Evolutionary conservation across 805 yeast genomes (phyloP).

Genomic region (Sugiyamaella smithiae): DNA sequence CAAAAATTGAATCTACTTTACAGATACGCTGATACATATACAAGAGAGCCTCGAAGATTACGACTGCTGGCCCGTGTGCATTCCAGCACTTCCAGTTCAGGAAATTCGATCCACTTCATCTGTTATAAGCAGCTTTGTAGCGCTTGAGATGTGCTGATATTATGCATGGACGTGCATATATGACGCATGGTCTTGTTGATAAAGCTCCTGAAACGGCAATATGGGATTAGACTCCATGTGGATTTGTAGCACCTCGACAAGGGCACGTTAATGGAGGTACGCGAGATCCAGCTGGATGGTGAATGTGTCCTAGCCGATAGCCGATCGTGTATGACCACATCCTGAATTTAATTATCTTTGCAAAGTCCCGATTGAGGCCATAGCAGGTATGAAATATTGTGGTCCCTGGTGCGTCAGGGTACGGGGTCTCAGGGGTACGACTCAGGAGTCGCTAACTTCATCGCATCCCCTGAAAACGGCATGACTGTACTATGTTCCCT

Average conservation of each 20-base stretch:
- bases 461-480: too few relatives aligned
- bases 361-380: too few relatives aligned
- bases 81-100: background rate
- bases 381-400: background rate
- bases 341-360: too few relatives aligned
- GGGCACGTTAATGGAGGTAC: too few relatives aligned
- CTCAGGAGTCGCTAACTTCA: background rate
- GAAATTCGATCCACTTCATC: background rate
- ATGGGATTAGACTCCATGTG: too few relatives aligned
- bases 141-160: background rate
- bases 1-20: too few relatives aligned
- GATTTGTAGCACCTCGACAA: too few relatives aligned
- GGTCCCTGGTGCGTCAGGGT: background rate
- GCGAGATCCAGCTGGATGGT: too few relatives aligned
- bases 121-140: background rate
- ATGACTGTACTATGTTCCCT: too few relatives aligned
- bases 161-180: background rate
- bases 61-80: constrained; percentile 1
- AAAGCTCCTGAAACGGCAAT: background rate
- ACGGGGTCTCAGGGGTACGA: background rate
- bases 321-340: too few relatives aligned
- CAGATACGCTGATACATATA: background rate
- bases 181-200: background rate
- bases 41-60: too few relatives aligned
- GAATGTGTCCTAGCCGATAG: too few relatives aligned